A percentile compares a stretch with the other conserved stretches of the same genome.
These are phyloP conservation scores for Talaromyces sp. DNA, from an alignment of 2,329 filamentous ascomycete genomes.

Conservation along the genomic window DNA sequence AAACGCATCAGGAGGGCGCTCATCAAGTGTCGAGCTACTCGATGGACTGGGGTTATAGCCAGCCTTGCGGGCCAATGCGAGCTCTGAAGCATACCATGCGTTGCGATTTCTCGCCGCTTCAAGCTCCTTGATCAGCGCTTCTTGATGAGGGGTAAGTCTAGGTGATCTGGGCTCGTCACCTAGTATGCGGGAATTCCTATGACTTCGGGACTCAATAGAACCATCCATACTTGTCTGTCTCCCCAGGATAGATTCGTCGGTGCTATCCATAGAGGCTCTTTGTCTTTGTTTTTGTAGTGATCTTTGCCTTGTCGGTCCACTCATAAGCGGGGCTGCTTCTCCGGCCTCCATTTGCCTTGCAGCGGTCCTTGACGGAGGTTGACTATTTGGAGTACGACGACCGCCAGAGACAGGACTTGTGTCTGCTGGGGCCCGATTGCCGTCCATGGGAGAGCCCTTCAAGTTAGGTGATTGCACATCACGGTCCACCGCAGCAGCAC, in stretches of 20 bases:
- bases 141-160: slow-evolving; percentile 46
- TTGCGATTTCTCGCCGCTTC: slow-evolving; percentile 81
- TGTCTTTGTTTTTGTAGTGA: slow-evolving; percentile 57
- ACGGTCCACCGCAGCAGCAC: slow-evolving; percentile 45
- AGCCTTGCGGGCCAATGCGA: slow-evolving; percentile 84
- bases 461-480: slow-evolving; percentile 48
- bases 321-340: slow-evolving; percentile 44
- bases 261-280: slow-evolving; percentile 67
- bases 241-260: slow-evolving; percentile 54
- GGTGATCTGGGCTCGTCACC: slow-evolving; percentile 46
- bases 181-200: slow-evolving; percentile 40
- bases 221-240: slow-evolving; percentile 39
- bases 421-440: slow-evolving; percentile 40
- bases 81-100: slow-evolving; percentile 94
- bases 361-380: slow-evolving; percentile 42
- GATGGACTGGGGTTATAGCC: slow-evolving; percentile 75
- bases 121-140: slow-evolving; percentile 76
- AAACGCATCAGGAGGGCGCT: slow-evolving; percentile 72
- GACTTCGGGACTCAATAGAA: slow-evolving; percentile 36
- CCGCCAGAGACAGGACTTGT: slow-evolving; percentile 54
- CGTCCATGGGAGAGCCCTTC: slow-evolving; percentile 41
- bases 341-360: slow-evolving; percentile 48
- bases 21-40: slow-evolving; percentile 70
- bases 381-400: slow-evolving; percentile 59
- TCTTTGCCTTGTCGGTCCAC: slow-evolving; percentile 44